Percentiles rank a stretch among this genome's conserved stretches.
Evolutionary conservation across 2,329 filamentous ascomycete species (phyloP).

Genomic region (Exserohilum rostratum): DNA sequence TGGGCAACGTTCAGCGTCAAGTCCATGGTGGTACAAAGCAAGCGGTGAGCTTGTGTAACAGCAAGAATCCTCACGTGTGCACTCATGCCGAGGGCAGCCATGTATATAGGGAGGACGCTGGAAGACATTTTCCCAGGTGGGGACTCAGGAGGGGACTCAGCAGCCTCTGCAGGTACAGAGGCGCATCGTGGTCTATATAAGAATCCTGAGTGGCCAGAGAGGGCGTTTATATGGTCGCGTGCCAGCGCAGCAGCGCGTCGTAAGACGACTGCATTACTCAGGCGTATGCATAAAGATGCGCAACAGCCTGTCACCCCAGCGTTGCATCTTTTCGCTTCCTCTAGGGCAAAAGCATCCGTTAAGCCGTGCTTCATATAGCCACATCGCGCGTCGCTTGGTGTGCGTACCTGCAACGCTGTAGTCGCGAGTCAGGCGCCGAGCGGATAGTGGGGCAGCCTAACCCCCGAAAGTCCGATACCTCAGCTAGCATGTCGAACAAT

Average conservation of each 20-base stretch:
- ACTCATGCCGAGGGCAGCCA: neutral
- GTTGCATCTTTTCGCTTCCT: neutral
- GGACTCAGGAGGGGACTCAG: slow-evolving; percentile 33
- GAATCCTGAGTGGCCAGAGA: slow-evolving; percentile 35
- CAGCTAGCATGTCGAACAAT: slow-evolving; percentile 31
- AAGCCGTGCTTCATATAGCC: neutral
- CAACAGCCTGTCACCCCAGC: neutral
- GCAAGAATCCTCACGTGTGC: neutral
- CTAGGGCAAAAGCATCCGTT: neutral
- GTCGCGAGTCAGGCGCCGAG: slow-evolving; percentile 16
- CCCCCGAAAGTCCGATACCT: slow-evolving; percentile 12
- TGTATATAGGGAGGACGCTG: neutral
- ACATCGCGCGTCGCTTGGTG: neutral
- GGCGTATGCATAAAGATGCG: slow-evolving; percentile 14
- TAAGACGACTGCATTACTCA: slow-evolving; percentile 22
- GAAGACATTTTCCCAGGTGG: slow-evolving; percentile 41
- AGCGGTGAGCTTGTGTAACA: slow-evolving; percentile 36
- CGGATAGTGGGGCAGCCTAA: slow-evolving; percentile 10
- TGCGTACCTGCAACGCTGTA: slow-evolving; percentile 1
- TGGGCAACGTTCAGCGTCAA: slow-evolving; percentile 24
- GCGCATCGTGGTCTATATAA: slow-evolving; percentile 42
- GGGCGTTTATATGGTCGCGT: slow-evolving; percentile 35
- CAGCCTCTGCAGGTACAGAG: slow-evolving; percentile 42
- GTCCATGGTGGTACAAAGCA: slow-evolving; percentile 20
- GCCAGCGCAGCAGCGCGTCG: slow-evolving; percentile 34